Base-by-base conservation (phyloP, 2,329 filamentous ascomycete genomes). In the Beauveria scarabaeidicola region DNA sequence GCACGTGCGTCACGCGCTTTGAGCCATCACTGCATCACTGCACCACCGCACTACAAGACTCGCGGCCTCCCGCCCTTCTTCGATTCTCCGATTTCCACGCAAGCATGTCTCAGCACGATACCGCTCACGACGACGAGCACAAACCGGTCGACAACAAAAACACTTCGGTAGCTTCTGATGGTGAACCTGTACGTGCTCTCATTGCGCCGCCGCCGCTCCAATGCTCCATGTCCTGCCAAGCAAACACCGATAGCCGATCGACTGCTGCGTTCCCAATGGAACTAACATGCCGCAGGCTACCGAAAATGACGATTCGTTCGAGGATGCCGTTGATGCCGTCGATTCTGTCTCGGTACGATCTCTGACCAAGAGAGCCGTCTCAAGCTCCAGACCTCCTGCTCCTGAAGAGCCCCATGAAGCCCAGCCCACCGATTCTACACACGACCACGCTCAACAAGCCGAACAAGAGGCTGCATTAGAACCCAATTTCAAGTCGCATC, bases 321-420 rank as follows among this genome's bases (percentile, higher is more conserved):
- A 96, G 75, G 91, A 96, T 78, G 91, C 90, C 59, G 77, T 84
- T 66, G 88, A 90, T 72, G 47, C 43, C 29, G 50, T 84, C 66
- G 88, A 90, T 72, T 29, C 58, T 17, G 51, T 77, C 50, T 86
- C 84, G 38, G 77, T 83, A 56, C 83, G 87, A 62, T 90, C 87
- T 27, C 74, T 91, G 63, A 85, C 81, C 41, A 78, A 77, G 65
- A 74, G 79, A 69, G 66, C 69, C 57, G 64, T 67, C 5, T 73
- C 73, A 7, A 44, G 36, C 25, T 47, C 32, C 13, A 62, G 38
- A 40, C n/a, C 41, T 40, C 43, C 25, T n/a, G 57, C 64, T 46
- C 52, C 62, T 11, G 59, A 60, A 10, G 63, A 67, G 23, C 59
- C 63, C 27, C 53, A 32, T 15, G 25, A 51, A 21, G 32, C 7